Percentiles rank a stretch among this genome's conserved stretches.
Evolutionary conservation across 2,329 filamentous ascomycete species (phyloP).

Genomic region (Berkeleyomyces rouxiae): DNA sequence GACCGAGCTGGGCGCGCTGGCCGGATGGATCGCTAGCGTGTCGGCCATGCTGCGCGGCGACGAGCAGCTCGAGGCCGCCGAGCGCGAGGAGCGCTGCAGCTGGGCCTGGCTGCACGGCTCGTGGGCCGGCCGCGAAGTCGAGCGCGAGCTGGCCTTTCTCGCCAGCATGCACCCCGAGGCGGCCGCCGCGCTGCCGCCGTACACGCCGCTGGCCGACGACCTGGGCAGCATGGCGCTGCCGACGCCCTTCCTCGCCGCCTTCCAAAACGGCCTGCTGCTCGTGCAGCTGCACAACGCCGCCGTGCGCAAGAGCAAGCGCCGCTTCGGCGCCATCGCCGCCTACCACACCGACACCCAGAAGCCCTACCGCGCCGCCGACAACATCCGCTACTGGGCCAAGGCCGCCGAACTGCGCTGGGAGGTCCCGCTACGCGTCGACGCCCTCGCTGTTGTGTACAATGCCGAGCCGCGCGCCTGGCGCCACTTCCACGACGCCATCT

Average conservation of each 20-base stretch:
- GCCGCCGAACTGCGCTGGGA: slow-evolving; percentile 92
- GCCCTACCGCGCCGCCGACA: slow-evolving; percentile 85
- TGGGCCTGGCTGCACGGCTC: slow-evolving; percentile 66
- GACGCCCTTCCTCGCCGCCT: slow-evolving; percentile 54
- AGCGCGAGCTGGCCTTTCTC: slow-evolving; percentile 69
- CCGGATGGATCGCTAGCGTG: slow-evolving; percentile 64
- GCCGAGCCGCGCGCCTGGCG: slow-evolving; percentile 54
- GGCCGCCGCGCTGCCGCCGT: slow-evolving; percentile 38
- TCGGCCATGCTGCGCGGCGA: slow-evolving; percentile 62
- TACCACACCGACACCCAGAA: slow-evolving; percentile 90
- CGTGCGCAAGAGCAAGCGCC: slow-evolving; percentile 66
- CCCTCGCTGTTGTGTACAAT: slow-evolving; percentile 71
- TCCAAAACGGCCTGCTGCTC: slow-evolving; percentile 67
- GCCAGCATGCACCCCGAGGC: slow-evolving; percentile 43
- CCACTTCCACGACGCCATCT: slow-evolving; percentile 66
- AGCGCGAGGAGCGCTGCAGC: slow-evolving; percentile 49
- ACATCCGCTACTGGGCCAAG: slow-evolving; percentile 90
- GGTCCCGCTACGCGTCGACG: slow-evolving; percentile 64
- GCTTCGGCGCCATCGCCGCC: slow-evolving; percentile 74
- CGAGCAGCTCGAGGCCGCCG: slow-evolving; percentile 57
- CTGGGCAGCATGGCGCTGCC: slow-evolving; percentile 28
- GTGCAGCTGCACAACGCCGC: slow-evolving; percentile 81
- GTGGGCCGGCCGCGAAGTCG: slow-evolving; percentile 58
- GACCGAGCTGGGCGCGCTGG: slow-evolving; percentile 61
- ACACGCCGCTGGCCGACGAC: slow-evolving; percentile 28